These are phyloP conservation scores for Solanum ossicruentum DNA, from an alignment of 257 asterid genomes.

Conservation along the genomic window DNA sequence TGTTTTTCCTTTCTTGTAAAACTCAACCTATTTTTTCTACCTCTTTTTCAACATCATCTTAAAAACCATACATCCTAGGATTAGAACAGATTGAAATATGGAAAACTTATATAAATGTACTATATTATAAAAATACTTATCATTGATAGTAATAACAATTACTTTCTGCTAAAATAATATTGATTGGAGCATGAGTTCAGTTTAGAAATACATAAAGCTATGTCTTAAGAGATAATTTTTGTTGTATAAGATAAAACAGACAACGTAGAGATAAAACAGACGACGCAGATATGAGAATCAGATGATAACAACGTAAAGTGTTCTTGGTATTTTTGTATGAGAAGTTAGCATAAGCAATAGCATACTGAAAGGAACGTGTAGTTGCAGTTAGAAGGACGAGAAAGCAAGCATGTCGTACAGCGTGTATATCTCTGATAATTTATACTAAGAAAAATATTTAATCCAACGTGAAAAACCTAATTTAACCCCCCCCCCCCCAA, in stretches of 20 bases:
- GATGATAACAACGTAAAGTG: neutral
- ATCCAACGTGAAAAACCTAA: no score
- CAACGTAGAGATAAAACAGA: neutral
- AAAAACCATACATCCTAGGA: no score
- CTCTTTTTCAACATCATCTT: no score
- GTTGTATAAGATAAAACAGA: neutral
- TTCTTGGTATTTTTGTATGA: neutral
- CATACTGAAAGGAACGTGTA: neutral
- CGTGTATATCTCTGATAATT: neutral
- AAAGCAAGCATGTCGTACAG: neutral
- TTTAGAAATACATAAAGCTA: neutral
- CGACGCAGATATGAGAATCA: neutral
- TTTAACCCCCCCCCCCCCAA: no score
- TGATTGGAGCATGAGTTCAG: neutral
- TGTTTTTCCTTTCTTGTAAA: no score
- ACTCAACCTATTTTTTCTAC: no score
- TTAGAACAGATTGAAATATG: no score
- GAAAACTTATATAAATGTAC: no score
- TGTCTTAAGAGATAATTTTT: neutral
- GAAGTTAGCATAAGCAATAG: neutral
- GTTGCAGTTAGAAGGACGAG: neutral
- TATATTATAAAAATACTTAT: no score
- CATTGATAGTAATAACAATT: no score
- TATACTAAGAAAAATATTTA: no score
- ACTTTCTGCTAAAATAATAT: no score